These are phyloP conservation scores for Zelonia costaricensis DNA, from an alignment of 208 protist species.

Conservation along the genomic window DNA sequence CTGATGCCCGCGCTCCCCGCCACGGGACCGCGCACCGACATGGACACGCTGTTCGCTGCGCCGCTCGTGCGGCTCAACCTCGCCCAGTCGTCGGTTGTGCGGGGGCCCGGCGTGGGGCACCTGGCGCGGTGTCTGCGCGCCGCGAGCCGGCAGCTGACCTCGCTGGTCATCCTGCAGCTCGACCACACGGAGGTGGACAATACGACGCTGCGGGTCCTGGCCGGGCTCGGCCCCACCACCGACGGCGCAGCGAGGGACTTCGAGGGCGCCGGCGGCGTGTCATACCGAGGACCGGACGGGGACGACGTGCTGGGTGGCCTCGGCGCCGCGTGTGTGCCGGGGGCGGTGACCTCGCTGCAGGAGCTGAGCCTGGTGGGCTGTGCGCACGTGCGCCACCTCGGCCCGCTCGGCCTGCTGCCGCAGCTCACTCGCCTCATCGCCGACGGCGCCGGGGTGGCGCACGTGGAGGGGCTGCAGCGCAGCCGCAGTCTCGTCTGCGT, in stretches of 20 bases:
- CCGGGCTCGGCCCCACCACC: too few relatives aligned
- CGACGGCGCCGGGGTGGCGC: constrained; percentile 10
- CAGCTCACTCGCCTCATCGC: constrained; percentile 17
- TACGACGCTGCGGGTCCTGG: constrained; percentile 11
- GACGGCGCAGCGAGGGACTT: too few relatives aligned
- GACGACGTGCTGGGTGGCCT: not conserved
- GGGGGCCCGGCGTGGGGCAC: constrained; percentile 9
- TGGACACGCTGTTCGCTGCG: not conserved
- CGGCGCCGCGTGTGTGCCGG: not conserved
- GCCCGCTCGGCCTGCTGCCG: constrained; percentile 21
- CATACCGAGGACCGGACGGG: too few relatives aligned
- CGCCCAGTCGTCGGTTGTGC: constrained; percentile 5
- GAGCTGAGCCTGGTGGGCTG: constrained; percentile 28
- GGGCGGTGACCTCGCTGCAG: constrained; percentile 1
- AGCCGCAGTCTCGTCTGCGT: constrained; percentile 9
- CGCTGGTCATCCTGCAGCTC: constrained; percentile 10
- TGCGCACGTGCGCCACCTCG: constrained; percentile 19
- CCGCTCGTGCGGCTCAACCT: constrained; percentile 21
- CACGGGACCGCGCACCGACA: not conserved
- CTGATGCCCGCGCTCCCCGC: constrained; percentile 1
- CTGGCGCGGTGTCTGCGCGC: constrained; percentile 8
- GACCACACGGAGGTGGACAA: constrained; percentile 17
- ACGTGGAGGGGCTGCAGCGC: constrained; percentile 23
- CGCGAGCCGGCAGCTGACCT: not conserved
- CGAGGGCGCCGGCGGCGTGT: not conserved